Conservation (phyloP, 192 early-diverging fungal genomes). For the Funneliformis geosporum region DNA sequence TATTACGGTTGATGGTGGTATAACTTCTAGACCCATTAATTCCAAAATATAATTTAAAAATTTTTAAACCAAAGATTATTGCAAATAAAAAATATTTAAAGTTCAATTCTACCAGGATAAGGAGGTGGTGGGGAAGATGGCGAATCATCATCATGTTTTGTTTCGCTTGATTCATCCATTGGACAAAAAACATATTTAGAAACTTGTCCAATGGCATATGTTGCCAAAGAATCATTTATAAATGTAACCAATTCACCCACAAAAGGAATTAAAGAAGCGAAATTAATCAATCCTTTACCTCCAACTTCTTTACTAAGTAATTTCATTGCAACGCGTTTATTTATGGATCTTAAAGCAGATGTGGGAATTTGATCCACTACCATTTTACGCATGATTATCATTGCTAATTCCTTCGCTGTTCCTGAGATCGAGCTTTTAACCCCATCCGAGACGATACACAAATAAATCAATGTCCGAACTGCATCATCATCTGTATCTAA, state of each 20-base stretch:
- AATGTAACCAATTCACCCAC: conserved; percentile 31
- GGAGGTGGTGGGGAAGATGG: neutral
- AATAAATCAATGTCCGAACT: conserved; percentile 38
- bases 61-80: neutral
- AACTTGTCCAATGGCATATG: conserved; percentile 37
- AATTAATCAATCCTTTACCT: conserved; percentile 19
- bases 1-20: conserved; percentile 85
- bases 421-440: conserved; percentile 18
- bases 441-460: conserved; percentile 33
- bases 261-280: conserved; percentile 22
- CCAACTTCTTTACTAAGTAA: conserved; percentile 22
- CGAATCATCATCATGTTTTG: neutral
- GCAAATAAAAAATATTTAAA: neutral
- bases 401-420: conserved; percentile 32
- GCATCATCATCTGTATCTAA: conserved; percentile 32
- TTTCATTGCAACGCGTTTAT: conserved; percentile 34
- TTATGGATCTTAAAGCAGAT: conserved; percentile 22
- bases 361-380: conserved; percentile 21
- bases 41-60: neutral
- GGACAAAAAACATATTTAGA: conserved; percentile 42
- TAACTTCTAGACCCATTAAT: neutral
- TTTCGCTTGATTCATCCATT: neutral
- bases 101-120: neutral
- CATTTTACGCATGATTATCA: conserved; percentile 18
- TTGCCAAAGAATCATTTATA: conserved; percentile 30